Percentiles rank a stretch among this genome's conserved stretches.
Evolutionary conservation across 2,329 filamentous ascomycete species (phyloP).

Genomic region (Cercospora citrullina): DNA sequence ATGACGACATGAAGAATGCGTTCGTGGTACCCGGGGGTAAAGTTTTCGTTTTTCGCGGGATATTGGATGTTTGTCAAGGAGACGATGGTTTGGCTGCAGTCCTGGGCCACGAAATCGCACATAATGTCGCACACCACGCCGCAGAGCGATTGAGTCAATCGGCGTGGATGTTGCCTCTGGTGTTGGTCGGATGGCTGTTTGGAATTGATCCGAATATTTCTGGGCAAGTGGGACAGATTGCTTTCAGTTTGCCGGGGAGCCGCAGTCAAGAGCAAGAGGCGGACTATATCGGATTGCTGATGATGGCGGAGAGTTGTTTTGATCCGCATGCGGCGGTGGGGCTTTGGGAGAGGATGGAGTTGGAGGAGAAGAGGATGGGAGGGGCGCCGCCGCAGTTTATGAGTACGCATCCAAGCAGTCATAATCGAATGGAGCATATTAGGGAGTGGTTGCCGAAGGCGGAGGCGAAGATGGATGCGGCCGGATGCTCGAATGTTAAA

Average conservation of each 20-base stretch:
- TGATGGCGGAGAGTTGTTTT: conserved; percentile 80
- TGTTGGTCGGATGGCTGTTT: conserved; percentile 44
- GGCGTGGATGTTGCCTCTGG: conserved; percentile 42
- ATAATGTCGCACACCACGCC: conserved; percentile 68
- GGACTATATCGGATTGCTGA: conserved; percentile 77
- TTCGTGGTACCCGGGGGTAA: conserved; percentile 77
- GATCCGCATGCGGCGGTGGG: conserved; percentile 65
- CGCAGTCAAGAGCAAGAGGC: conserved; percentile 72
- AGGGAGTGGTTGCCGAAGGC: conserved; percentile 56
- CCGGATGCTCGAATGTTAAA: conserved; percentile 26
- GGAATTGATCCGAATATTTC: conserved; percentile 43
- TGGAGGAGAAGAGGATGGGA: conserved; percentile 58
- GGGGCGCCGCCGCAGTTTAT: conserved; percentile 66
- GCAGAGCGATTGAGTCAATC: conserved; percentile 61
- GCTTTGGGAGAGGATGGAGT: conserved; percentile 57
- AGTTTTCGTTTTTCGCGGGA: conserved; percentile 75
- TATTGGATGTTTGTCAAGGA: conserved; percentile 64
- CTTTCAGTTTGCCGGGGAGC: conserved; percentile 68
- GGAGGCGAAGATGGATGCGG: conserved; percentile 39
- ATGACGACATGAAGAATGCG: conserved; percentile 67
- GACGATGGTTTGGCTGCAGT: conserved; percentile 74
- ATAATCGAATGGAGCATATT: conserved; percentile 66
- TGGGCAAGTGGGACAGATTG: conserved; percentile 57
- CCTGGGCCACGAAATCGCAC: conserved; percentile 76
- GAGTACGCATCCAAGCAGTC: conserved; percentile 73